Percentiles rank a stretch among this genome's conserved stretches.
Conservation (phyloP, 164 flowering plant genomes). For the Sextonia rubra region DNA sequence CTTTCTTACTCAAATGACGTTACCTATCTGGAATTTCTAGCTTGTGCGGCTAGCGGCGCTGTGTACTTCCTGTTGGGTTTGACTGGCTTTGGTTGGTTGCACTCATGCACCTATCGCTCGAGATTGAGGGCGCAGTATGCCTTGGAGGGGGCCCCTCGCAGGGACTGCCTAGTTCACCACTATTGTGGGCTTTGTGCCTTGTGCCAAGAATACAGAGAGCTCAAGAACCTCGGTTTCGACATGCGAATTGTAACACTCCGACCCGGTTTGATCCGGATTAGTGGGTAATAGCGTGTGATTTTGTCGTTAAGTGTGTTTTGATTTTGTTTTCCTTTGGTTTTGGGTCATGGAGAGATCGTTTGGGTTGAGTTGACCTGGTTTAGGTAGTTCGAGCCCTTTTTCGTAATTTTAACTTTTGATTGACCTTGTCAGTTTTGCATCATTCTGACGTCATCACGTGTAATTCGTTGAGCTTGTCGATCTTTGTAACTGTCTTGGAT, state of each 20-base stretch:
- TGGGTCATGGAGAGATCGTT: too few relatives aligned
- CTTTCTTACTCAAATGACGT: neutral
- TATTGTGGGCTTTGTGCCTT: slow-evolving; percentile 50
- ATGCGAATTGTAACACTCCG: slow-evolving; percentile 19
- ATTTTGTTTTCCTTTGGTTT: too few relatives aligned
- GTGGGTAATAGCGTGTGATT: too few relatives aligned
- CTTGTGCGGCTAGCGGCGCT: slow-evolving; percentile 47
- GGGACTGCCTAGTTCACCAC: slow-evolving; percentile 44
- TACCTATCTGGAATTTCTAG: slow-evolving; percentile 18
- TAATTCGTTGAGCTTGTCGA: too few relatives aligned
- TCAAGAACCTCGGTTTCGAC: slow-evolving; percentile 40
- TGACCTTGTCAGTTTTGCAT: too few relatives aligned
- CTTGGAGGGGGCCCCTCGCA: slow-evolving; percentile 34
- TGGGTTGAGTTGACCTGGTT: too few relatives aligned
- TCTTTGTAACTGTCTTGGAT: too few relatives aligned
- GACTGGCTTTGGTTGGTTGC: slow-evolving; percentile 40
- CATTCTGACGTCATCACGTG: too few relatives aligned
- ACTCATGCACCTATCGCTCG: slow-evolving; percentile 47
- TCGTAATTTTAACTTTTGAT: too few relatives aligned
- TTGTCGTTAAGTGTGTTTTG: too few relatives aligned
- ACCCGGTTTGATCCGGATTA: too few relatives aligned
- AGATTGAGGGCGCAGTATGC: slow-evolving; percentile 42
- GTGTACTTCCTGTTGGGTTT: slow-evolving; percentile 33
- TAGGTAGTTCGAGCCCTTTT: too few relatives aligned
- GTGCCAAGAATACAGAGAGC: slow-evolving; percentile 57